phyloP scores from a whole-genome alignment of 805 yeast species.

The Metschnikowia peoriensis region DNA sequence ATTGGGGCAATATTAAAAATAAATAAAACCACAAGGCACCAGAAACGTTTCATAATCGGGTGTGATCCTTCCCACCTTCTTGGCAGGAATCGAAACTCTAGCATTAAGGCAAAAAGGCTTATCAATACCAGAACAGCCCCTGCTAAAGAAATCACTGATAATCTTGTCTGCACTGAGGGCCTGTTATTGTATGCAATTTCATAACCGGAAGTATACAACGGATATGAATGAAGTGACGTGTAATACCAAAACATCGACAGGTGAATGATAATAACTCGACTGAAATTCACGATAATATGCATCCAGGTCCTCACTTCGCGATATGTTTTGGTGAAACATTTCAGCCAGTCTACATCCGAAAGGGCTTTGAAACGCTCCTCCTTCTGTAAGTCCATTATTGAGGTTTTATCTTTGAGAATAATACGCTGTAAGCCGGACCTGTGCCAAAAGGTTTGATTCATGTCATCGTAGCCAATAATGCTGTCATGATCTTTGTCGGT shows the following conservation, averaged over 20 bases:
- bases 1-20: slow-evolving; percentile 50
- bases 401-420: slow-evolving; percentile 40
- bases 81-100: slow-evolving; percentile 66
- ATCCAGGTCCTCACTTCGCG: slow-evolving; percentile 97
- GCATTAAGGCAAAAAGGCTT: slow-evolving; percentile 52
- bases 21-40: slow-evolving; percentile 42
- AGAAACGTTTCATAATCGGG: slow-evolving; percentile 49
- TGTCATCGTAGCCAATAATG: slow-evolving; percentile 84
- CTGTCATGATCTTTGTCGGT: slow-evolving; percentile 63
- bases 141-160: slow-evolving; percentile 63
- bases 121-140: slow-evolving; percentile 59
- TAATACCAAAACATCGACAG: slow-evolving; percentile 74
- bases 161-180: slow-evolving; percentile 55
- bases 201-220: slow-evolving; percentile 62
- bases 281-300: slow-evolving; percentile 90
- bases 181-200: slow-evolving; percentile 51
- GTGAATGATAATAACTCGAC: slow-evolving; percentile 68
- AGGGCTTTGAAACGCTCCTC: slow-evolving; percentile 55
- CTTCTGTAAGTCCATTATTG: slow-evolving; percentile 53
- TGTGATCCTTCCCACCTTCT: slow-evolving; percentile 72
- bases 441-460: slow-evolving; percentile 87
- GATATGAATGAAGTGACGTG: slow-evolving; percentile 64
- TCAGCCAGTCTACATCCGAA: slow-evolving; percentile 60
- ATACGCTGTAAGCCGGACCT: slow-evolving; percentile 64
- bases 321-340: slow-evolving; percentile 85